Evolutionary conservation across 1,139 yeast species (phyloP), one percentile per base, ranked within the genome.

Genomic region (Saccharomyces hybrid): DNA sequence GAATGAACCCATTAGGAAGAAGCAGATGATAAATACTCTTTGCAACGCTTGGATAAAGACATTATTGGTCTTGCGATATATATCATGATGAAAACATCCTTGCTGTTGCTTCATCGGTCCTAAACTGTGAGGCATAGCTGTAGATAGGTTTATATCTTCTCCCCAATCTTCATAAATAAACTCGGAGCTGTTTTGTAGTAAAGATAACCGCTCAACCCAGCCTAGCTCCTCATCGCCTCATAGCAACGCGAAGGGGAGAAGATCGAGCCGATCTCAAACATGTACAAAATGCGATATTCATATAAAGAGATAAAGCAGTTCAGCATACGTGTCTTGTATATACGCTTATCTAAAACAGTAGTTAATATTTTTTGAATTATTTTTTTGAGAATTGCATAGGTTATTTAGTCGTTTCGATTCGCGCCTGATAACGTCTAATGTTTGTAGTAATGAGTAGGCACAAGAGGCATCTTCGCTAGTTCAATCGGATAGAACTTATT

Each of bases 401-500:
- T 11, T 11, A 5, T 27, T 27, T 27, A 27, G 30, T 27, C 30
- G 30, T 27, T 27, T 27, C 30, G 30, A 27, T 27, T 27, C 30
- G 30, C 30, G 30, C 30, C 30, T 27, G 30, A 27, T 27, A 27
- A 20, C 20, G 20, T 16, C 23, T 26, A 14, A 9, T 20, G 34
- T n/a, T 38, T 50, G 74, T 82, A 86, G 69, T 88, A 90, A 51
- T 83, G 79, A 54, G 88, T 80, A 53, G 82, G 78, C 9, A 88
- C 86, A 67, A 93, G 88, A 16, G 99, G 99, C 79, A 91, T 78
- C 72, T 88, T 88, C 44, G 84, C 76, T 31, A 91, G 80, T 38
- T 71, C 76, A 5, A 89, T 97, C 48, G 84, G 86, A 68, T 95
- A 83, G 64, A 78, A 72, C 69, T 90, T 91, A 61, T 93, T 95